phyloP scores from a whole-genome alignment of 1,284 basidiomycete genomes.

The Heterobasidion irregulare region DNA sequence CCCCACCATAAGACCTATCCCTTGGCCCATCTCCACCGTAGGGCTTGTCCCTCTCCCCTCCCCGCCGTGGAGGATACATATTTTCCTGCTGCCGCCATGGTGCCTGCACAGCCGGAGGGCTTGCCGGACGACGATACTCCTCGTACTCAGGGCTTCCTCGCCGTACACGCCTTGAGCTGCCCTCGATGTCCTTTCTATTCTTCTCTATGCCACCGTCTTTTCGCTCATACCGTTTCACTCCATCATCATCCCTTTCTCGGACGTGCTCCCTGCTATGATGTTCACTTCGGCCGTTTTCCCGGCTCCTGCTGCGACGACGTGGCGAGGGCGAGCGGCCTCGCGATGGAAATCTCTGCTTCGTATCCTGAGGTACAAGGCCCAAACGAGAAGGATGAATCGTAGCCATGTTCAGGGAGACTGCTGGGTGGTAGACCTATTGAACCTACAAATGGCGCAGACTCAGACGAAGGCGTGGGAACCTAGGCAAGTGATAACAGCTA shows the following conservation, averaged over 20 bases:
- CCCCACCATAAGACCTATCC: constrained; percentile 14
- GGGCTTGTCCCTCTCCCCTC: constrained; percentile 14
- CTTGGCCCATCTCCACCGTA: constrained; percentile 14
- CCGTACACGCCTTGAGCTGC: constrained; percentile 6
- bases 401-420: constrained; percentile 33
- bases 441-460: too few relatives aligned
- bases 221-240: constrained; percentile 5
- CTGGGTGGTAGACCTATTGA: too few relatives aligned
- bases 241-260: constrained; percentile 7
- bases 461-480: too few relatives aligned
- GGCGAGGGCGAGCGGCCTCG: constrained; percentile 1
- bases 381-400: constrained; percentile 57
- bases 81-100: constrained; percentile 40
- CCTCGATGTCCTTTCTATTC: constrained; percentile 13
- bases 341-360: constrained; percentile 4
- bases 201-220: constrained; percentile 8
- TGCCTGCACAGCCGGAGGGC: constrained; percentile 15
- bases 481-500: too few relatives aligned
- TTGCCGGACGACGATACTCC: constrained; percentile 19
- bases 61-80: constrained; percentile 35
- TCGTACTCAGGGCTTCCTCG: constrained; percentile 24
- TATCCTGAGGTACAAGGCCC: constrained; percentile 41
- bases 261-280: constrained; percentile 11
- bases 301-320: constrained; percentile 13
- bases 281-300: background rate